phyloP scores from a whole-genome alignment of 305 asterid genomes.

The Rubia occidens region DNA sequence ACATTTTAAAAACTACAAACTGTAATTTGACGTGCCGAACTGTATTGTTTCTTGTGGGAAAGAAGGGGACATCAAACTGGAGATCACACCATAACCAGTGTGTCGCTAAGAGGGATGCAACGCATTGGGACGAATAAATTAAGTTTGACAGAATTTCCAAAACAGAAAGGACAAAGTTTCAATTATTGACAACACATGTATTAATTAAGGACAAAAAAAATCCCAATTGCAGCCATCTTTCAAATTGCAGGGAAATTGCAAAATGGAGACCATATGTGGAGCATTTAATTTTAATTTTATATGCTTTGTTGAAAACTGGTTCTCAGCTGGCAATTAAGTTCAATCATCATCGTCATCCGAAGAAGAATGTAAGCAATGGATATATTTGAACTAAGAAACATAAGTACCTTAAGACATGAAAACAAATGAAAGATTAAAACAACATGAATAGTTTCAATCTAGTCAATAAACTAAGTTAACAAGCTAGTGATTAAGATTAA shows the following conservation, averaged over 20 bases:
- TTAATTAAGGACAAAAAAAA: background rate
- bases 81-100: background rate
- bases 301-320: background rate
- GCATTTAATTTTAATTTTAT: background rate
- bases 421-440: constrained; percentile 10
- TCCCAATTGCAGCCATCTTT: background rate
- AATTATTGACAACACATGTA: background rate
- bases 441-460: constrained; percentile 7
- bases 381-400: background rate
- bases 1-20: background rate
- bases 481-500: constrained; percentile 4
- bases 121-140: background rate
- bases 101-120: background rate
- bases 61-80: constrained; percentile 1
- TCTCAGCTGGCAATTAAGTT: background rate
- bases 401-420: background rate
- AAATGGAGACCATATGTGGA: background rate
- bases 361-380: background rate
- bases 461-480: constrained; percentile 9
- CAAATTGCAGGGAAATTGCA: background rate
- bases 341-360: background rate
- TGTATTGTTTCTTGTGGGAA: background rate
- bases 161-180: background rate
- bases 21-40: constrained; percentile 17
- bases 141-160: background rate